Evolutionary conservation across 192 early-diverging fungal species (phyloP).

Genomic region (Ambispora gerdemannii): DNA sequence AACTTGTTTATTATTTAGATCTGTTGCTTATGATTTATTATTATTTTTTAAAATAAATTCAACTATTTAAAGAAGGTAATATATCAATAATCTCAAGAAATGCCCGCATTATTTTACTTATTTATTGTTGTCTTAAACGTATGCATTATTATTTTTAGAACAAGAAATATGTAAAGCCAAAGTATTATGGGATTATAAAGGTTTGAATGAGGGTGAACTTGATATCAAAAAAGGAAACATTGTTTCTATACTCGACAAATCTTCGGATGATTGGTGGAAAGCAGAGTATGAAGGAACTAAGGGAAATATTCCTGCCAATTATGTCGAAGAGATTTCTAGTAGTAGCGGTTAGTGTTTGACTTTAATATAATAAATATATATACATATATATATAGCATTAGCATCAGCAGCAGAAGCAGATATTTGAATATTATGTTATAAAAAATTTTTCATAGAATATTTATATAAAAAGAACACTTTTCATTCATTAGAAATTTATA

Average conservation of each 20-base stretch:
- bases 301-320: constrained; percentile 48
- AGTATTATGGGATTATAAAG: constrained; percentile 44
- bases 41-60: too few species aligned
- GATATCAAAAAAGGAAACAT: constrained; percentile 59
- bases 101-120: too few species aligned
- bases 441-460: too few species aligned
- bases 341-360: constrained; percentile 33
- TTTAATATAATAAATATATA: constrained; percentile 8
- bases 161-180: constrained; percentile 42
- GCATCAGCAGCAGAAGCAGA: background rate
- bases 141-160: constrained; percentile 13
- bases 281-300: constrained; percentile 37
- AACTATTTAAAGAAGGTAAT: too few species aligned
- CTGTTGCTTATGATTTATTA: too few species aligned
- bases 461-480: background rate
- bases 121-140: background rate
- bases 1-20: too few species aligned
- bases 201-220: constrained; percentile 54
- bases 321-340: constrained; percentile 44
- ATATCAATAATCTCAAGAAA: too few species aligned
- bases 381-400: too few species aligned
- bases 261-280: constrained; percentile 47
- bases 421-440: background rate
- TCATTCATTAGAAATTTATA: background rate
- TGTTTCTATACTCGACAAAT: constrained; percentile 56